phyloP scores from a whole-genome alignment of 345 rosid species.

The Acer negundo region DNA sequence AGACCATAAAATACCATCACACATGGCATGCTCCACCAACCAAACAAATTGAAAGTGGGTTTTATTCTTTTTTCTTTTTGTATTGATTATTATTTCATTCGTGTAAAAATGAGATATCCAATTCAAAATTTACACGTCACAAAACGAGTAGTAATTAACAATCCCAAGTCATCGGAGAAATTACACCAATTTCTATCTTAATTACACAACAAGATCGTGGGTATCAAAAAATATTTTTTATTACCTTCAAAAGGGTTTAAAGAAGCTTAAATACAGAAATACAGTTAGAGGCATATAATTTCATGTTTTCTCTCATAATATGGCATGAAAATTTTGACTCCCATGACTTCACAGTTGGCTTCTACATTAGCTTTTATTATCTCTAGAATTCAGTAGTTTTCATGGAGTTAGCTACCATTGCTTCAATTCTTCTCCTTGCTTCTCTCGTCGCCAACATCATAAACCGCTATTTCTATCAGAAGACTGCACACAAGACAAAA shows the following conservation, averaged over 20 bases:
- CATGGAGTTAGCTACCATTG: conserved; percentile 30
- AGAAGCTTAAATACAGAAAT: neutral
- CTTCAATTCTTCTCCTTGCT: conserved; percentile 18
- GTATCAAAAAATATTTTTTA: neutral
- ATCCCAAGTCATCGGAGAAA: no score
- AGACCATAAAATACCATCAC: neutral
- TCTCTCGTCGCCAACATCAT: conserved; percentile 27
- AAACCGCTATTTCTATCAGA: conserved; percentile 27
- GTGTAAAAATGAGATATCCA: neutral
- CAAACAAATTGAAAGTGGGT: neutral
- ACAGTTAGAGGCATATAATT: neutral
- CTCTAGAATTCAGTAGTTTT: neutral
- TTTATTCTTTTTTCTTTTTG: neutral
- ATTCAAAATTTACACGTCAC: neutral
- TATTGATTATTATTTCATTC: no score
- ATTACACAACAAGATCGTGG: conserved; percentile 23
- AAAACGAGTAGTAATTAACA: no score
- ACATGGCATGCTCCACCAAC: conserved; percentile 11
- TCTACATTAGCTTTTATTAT: neutral
- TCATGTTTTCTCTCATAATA: neutral
- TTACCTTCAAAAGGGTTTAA: neutral
- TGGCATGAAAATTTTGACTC: neutral
- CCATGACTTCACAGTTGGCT: neutral
- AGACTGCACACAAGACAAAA: conserved; percentile 17
- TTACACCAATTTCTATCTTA: neutral